Evolutionary conservation across 805 yeast species (phyloP), one percentile per base, ranked within the genome.

Genomic region (Wickerhamomyces ciferrii): DNA sequence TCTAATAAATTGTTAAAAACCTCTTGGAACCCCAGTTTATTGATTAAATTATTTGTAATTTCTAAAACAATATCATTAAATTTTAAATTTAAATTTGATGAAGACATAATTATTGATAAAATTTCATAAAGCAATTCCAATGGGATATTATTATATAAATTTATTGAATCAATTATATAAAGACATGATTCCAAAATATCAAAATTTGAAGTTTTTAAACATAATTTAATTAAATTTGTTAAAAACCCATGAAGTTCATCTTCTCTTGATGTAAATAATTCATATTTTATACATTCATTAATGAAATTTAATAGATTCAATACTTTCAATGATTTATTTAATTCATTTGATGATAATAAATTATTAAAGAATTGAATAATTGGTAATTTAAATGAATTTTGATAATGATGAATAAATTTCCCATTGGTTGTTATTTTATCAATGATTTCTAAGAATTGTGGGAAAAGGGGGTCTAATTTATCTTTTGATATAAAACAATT

Each of bases 361-460:
- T 43, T 47, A 11, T 59, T 48, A 20, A 73, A 55, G 39, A 72
- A 68, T 19, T 59, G 57, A 35, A 75, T 63, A 18, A 74, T 48
- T 18, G 72, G 71, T 39, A 63, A 48, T 39, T 59, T 65, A 23
- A 75, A 75, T 24, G 74, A 68, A 17, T 76, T 66, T 54, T 74
- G 71, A 46, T 76, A 67, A 46, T 78, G 83, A 48, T 74, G 74
- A 42, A 77, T 65, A 52, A 79, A 78, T 42, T 70, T 65, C 3
- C 87, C 87, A 48, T 74, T 67, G 35, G 71, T 68, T 6, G 87
- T 78, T 42, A 81, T 65, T 1, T 62, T 55, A 34, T 62, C 61
- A 34, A 84, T 55, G 5, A 80, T 79, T 9, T 56, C 51, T 25
- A 84, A 57, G 43, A 80, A 78, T 18, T 73, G 54, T 40, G 72